Evolutionary conservation across 2,329 filamentous ascomycete genomes (phyloP), one percentile per base, ranked within the genome.

Genomic region (Volutella citrinella): DNA sequence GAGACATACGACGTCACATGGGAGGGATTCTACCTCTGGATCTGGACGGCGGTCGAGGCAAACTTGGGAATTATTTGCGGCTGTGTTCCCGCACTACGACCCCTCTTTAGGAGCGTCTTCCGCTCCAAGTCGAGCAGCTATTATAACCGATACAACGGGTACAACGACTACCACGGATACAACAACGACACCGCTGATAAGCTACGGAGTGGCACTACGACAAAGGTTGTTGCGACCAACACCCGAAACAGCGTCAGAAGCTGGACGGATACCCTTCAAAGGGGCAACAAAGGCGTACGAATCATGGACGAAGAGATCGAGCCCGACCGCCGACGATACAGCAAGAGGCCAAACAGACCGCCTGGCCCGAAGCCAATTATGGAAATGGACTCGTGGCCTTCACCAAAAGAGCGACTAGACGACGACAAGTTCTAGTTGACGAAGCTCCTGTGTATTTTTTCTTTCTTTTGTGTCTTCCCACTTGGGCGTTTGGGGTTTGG

Each of bases 1-100:
- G 26, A 54, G 20, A 63, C 60, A 3, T 66, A 61, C 44, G 64
- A 67, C 39, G 56, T 66, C 1, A 67, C 63, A 4, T 67, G 64
- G 63, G 44, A 64, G 7, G 61, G 63, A 1, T 62, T 62, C 27
- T 44, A 62, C 11, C 48, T 67, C 13, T 67, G 64, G 64, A 60
- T 64, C 19, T 66, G 64, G 63, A 64, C 63, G 2, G 60, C 64
- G 4, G 55, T 66, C 15, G 64, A 67, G 38, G 61, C 59, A 3
- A 64, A 66, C 29, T 40, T 66, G 14, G 63, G 61, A n/a, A 55
- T 67, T 17, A 62, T 65, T 18, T 66, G 63, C 29, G 63, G 63
- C 12, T 66, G 60, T 25, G 53, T 63, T 2, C 63, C 63, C 2
- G 58, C 57, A 14, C 49, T 66, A 23, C 46, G 54, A 2, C 51